phyloP scores from a whole-genome alignment of 1,284 basidiomycete species.

The Cystobasidium slooffiae region DNA sequence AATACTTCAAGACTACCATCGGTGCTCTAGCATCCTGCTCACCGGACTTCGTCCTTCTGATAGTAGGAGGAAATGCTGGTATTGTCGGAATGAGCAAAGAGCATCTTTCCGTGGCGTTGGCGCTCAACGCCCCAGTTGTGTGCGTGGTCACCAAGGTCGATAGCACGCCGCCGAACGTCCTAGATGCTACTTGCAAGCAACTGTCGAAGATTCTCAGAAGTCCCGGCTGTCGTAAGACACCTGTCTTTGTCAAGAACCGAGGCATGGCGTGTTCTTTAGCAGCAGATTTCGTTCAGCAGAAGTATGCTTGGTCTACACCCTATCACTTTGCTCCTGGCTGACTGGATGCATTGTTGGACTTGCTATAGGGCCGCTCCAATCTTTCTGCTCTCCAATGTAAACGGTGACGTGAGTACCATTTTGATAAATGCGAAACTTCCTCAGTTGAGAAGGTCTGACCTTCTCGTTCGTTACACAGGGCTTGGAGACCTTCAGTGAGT shows the following conservation, averaged over 20 bases:
- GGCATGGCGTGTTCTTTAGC: constrained; percentile 76
- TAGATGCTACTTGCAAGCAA: constrained; percentile 88
- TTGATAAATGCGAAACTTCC: background rate
- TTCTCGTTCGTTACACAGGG: constrained; percentile 41
- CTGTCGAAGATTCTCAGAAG: constrained; percentile 89
- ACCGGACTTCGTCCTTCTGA: constrained; percentile 92
- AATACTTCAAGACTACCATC: constrained; percentile 69
- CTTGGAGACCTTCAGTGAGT: constrained; percentile 49
- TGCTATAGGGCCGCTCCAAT: constrained; percentile 72
- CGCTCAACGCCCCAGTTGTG: constrained; percentile 85
- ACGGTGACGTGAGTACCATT: constrained; percentile 72
- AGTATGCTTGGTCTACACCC: constrained; percentile 51
- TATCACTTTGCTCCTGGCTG: constrained; percentile 53
- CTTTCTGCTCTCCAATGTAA: constrained; percentile 93
- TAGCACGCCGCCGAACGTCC: constrained; percentile 92
- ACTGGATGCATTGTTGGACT: background rate
- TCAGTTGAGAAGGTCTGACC: background rate
- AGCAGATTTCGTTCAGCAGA: constrained; percentile 69
- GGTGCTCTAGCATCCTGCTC: constrained; percentile 93
- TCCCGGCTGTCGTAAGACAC: constrained; percentile 77
- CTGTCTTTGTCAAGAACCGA: constrained; percentile 52
- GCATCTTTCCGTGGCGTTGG: constrained; percentile 91
- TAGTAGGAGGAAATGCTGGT: constrained; percentile 92
- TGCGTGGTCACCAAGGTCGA: constrained; percentile 65
- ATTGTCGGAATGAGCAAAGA: constrained; percentile 75